Base-by-base conservation (phyloP, 805 yeast species). In the Peterozyma xylosa region DNA sequence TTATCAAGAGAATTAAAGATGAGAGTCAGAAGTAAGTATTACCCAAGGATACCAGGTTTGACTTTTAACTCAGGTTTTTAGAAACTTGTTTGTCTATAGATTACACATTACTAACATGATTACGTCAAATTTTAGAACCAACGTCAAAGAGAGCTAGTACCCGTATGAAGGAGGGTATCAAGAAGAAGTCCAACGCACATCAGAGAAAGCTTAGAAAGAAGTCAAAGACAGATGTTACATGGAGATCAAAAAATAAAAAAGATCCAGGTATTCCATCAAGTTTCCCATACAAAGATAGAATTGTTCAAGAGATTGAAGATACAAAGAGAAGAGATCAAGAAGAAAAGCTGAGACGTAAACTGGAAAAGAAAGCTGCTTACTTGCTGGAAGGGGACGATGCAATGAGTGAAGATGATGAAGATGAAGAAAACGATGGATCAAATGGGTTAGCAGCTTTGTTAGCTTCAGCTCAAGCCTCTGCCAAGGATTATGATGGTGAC, bases 241-340 rank as follows among this genome's bases (percentile, higher is more conserved):
- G 99, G 99, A 88, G 78, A 61, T 86, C 96, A 14, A 80, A 81
- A 57, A 66, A 67, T 45, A 79, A 78, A 56, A 91, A 87, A 66
- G 97, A 90, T 62, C 90, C 91, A 10, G 98, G 98, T 51, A 91
- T 93, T 54, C 99, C 99, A 45, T 71, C 95, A 42, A 80, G 82
- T 55, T 93, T 89, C 74, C 99, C 99, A 32, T 93, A 89, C 70
- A 93, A 91, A 63, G 95, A 86, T 50, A 76, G 77, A 63, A 79
- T 93, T 46, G 68, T 93, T 45, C 68, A 67, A 49, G 87, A 85
- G 53, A 78, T 86, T 48, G 93, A 86, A 63, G 78, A 72, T 30
- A 66, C 68, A 38, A 78, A 82, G 62, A 66, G 76, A 59, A 60
- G 30, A 11, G 64, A 60, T 64, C 63, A 47, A 52, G 71, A 50